Evolutionary conservation across 148 eudicot genomes (phyloP), one percentile per base, ranked within the genome.

Genomic region (Fallopia convolvulus): DNA sequence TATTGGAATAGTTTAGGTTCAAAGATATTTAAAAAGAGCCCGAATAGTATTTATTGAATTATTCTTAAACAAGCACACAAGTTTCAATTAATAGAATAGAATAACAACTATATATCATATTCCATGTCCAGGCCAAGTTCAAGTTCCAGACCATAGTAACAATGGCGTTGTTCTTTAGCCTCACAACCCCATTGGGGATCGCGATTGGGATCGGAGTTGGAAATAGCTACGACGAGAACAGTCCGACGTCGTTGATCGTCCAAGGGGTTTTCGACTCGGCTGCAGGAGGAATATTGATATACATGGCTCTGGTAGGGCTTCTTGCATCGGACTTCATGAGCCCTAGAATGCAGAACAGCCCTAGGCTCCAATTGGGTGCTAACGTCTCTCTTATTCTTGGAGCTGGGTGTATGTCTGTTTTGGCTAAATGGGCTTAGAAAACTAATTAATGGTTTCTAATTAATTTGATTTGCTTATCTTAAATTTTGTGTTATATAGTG

Each of bases 271-370:
- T 91, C 42, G 86, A 86, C 21, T 79, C 95, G 0, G 91, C 86
- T 2, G 89, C 95, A 0, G 86, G 91, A 0, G 95, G 95, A 26
- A 91, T 91, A 39, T 79, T 91, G 60, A 83, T 89, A 13, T 91
- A 91, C 74, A 91, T 91, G 95, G 88, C 92, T n/a, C 87, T 91
- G 2, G 95, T 91, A 41, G 95, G 89, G 79, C 73, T 91, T 70
- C 78, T 91, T 30, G 95, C 95, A 2, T 83, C 92, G 18, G 95
- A 91, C 72, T 91, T 91, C 77, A 87, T 89, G 95, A 85, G 82
- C 75, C 87, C 90, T 21, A 89, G 86, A 81, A 83, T 91, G 85
- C 91, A 89, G 21, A 82, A 75, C 39, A 91, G 85, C 70, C 53
- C 75, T 9, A 84, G 86, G 70, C 88, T 90, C 76, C 90, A 84